A percentile compares a stretch with the other conserved stretches of the same genome.
Evolutionary conservation across 2,329 filamentous ascomycete species (phyloP).

Genomic region (Stachybotrys chlorohalonatus): DNA sequence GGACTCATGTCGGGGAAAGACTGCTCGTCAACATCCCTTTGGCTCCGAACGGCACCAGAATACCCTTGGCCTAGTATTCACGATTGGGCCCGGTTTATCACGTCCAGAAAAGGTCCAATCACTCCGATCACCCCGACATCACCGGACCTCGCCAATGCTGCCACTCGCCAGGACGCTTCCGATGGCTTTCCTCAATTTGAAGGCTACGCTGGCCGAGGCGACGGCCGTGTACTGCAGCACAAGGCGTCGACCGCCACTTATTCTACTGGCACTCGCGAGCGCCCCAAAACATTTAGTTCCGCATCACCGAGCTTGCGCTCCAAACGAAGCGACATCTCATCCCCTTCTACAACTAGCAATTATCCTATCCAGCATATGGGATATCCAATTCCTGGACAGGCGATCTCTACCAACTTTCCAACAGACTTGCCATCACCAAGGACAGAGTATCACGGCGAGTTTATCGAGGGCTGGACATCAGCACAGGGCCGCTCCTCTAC

Average conservation of each 20-base stretch:
- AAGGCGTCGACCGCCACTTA: constrained; percentile 40
- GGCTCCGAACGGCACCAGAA: constrained; percentile 47
- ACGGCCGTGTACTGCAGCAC: constrained; percentile 27
- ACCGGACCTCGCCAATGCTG: constrained; percentile 45
- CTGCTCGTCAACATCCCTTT: constrained; percentile 36
- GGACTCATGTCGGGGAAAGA: constrained; percentile 46
- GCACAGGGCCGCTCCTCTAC: constrained; percentile 50
- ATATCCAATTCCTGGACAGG: constrained; percentile 20
- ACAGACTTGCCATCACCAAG: constrained; percentile 49
- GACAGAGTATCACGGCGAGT: constrained; percentile 44
- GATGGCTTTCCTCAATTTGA: constrained; percentile 34
- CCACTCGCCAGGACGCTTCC: constrained; percentile 31
- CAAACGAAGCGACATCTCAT: constrained; percentile 53
- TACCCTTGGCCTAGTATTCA: constrained; percentile 42
- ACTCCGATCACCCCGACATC: constrained; percentile 45
- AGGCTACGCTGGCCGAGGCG: constrained; percentile 31
- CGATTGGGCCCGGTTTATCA: constrained; percentile 51
- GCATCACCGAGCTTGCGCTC: constrained; percentile 53
- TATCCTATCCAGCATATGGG: constrained; percentile 28
- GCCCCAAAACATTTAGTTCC: constrained; percentile 43
- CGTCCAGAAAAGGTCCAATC: constrained; percentile 32
- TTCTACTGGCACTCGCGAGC: constrained; percentile 36
- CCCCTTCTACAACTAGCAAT: constrained; percentile 39
- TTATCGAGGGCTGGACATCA: constrained; percentile 52
- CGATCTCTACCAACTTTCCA: constrained; percentile 36